Evolutionary conservation across 2,329 filamentous ascomycete genomes (phyloP).

Genomic region (Amesomyces nigricolor): DNA sequence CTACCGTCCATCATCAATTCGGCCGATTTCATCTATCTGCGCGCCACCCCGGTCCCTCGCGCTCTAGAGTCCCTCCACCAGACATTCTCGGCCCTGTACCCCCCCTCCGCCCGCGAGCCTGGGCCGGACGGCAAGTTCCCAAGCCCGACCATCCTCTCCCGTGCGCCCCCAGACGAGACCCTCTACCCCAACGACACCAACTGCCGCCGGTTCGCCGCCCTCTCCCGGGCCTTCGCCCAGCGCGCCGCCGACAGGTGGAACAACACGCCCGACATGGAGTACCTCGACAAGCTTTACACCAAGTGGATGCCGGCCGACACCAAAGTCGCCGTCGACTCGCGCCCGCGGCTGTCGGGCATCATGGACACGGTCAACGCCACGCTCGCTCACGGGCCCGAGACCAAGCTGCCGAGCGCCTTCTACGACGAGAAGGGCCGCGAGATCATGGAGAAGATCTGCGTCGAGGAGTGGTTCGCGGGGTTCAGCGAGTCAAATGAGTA

Average conservation of each 20-base stretch:
- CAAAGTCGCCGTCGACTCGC: constrained; percentile 73
- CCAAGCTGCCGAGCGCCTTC: constrained; percentile 75
- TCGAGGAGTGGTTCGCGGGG: constrained; percentile 90
- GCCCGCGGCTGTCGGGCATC: constrained; percentile 79
- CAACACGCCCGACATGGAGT: constrained; percentile 70
- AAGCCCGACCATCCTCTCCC: constrained; percentile 59
- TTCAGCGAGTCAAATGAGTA: constrained; percentile 83
- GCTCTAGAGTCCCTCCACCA: constrained; percentile 75
- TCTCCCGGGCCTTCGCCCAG: constrained; percentile 66
- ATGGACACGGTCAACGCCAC: constrained; percentile 94
- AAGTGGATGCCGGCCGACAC: constrained; percentile 78
- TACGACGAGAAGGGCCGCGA: constrained; percentile 69
- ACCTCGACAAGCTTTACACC: constrained; percentile 69
- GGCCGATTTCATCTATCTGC: constrained; percentile 61
- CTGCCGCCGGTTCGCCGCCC: constrained; percentile 65
- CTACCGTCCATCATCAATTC: constrained; percentile 53
- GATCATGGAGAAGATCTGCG: constrained; percentile 68
- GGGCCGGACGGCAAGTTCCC: constrained; percentile 39
- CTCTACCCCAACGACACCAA: constrained; percentile 72
- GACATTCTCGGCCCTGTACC: constrained; percentile 70
- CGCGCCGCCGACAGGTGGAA: constrained; percentile 71
- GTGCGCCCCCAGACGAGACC: constrained; percentile 65
- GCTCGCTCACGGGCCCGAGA: constrained; percentile 73
- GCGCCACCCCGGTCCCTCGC: constrained; percentile 67
- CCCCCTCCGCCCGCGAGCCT: constrained; percentile 38